These are phyloP conservation scores for Tympanopsis confertula DNA, from an alignment of 2,329 filamentous ascomycete species.

Conservation along the genomic window DNA sequence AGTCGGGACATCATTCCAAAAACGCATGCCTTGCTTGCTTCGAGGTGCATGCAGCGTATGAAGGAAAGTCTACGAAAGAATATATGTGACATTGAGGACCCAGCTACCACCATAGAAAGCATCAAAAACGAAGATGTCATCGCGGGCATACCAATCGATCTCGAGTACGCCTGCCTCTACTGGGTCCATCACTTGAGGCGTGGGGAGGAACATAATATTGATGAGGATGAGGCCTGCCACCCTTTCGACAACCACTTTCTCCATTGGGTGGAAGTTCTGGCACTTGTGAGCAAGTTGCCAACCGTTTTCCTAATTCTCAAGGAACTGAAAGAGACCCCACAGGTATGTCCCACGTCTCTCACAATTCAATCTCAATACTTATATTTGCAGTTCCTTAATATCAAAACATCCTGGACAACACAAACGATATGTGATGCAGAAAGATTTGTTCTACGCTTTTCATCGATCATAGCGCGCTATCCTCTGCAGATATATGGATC, in stretches of 20 bases:
- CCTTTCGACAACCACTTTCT: not conserved
- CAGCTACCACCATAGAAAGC: not conserved
- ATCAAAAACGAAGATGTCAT: conserved; percentile 1
- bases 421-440: no score
- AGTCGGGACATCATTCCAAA: not conserved
- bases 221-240: not conserved
- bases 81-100: not conserved
- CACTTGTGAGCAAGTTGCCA: not conserved
- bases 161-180: conserved; percentile 6
- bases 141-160: conserved; percentile 1
- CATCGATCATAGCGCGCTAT: not conserved
- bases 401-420: no score
- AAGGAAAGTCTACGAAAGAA: not conserved
- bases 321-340: no score
- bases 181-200: conserved; percentile 5
- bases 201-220: not conserved
- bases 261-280: not conserved
- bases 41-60: not conserved
- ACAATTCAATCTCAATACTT: no score
- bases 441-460: not conserved
- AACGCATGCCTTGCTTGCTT: not conserved
- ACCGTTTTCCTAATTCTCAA: not conserved
- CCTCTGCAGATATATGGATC: not conserved
- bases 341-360: no score
- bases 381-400: no score